Base-by-base conservation (phyloP, 345 rosid species). In the Melastoma malabathricum region DNA sequence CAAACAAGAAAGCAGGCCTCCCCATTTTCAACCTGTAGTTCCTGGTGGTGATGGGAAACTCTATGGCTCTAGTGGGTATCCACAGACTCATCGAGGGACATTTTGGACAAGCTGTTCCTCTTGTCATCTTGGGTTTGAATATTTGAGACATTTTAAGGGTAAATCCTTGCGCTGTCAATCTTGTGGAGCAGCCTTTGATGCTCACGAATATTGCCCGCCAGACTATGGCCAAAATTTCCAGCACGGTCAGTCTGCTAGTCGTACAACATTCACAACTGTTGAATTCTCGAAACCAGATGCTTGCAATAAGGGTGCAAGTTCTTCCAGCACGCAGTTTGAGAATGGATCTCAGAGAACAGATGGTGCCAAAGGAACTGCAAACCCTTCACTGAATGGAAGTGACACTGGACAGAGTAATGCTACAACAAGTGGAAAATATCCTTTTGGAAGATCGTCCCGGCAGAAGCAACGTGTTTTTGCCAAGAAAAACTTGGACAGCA, bases 91-190 rank as follows among this genome's bases (percentile, higher is more conserved):
- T 5, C 63, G 15, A 38, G 23, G 17, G 54, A 50, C 86, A 12
- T 90, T 84, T 68, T 80, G 80, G 92, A 78, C 98, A 6, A 25
- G 57, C 58, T 90, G 98, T 60, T 52, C 67, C 47, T 57, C 57
- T 45, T 90, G 98, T 64, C 64, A 60, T 31, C 15, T 61, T 13
- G 76, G 57, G 70, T 75, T 61, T 47, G 74, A 68, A 44, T 80
- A 72, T 64, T 51, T 18, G 52, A 65, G 48, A 57, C 48, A 59
- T 18, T 64, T 50, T 55, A 62, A 64, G 18, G 71, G 78, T 46
- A 64, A 60, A 58, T 15, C 48, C 25, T 34, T 90, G 63, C 61
- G 49, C 1, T 90, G 98, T 71, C 75, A 64, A 60, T 58, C 1
- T 25, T 90, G 96, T 68, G 59, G 52, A 46, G 45, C 43, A 48